Base-by-base conservation (phyloP, 2,329 filamentous ascomycete species). In the Ophiocordyceps camponoti-saundersi region DNA sequence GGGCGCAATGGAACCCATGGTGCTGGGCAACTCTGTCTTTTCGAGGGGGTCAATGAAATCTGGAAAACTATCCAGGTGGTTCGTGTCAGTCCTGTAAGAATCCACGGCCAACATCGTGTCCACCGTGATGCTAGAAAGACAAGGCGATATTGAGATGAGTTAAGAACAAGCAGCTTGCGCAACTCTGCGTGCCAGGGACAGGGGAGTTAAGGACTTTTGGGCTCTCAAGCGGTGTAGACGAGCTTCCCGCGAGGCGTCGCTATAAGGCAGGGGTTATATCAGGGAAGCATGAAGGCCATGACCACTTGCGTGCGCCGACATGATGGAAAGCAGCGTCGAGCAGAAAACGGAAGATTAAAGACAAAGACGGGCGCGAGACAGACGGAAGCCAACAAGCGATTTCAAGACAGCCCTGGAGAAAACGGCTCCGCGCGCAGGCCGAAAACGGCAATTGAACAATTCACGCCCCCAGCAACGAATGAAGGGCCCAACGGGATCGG, bases 11-110 rank as follows among this genome's bases (percentile, higher is more conserved):
- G 52, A 44, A 39, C 58, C 55, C 53, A 65, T 61, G 53, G 54
- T 59, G 51, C 55, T 55, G 48, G 55, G 49, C 43, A 48, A 20
- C 44, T 47, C 20, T 46, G 26, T 46, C 29, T 62, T 55, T 50
- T 65, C 59, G 45, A 63, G 53, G 21, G 63, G 61, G 55, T 68
- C 67, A 53, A 57, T 56, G 53, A 69, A 69, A n/a, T 66, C 62
- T 42, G 67, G 67, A 51, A 70, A 70, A 41, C 66, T 67, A 53
- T 69, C 65, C 46, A 59, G 42, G 43, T 54, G 48, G 40, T 57
- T 49, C 21, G 65, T 51, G 59, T 72, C 55, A 71, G 69, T 59
- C 44, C 59, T 62, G 51, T 66, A 61, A 48, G 60, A 52, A 39
- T 52, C 54, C 47, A 68, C 52, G 44, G 59, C 57, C 51, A 67